A percentile compares a stretch with the other conserved stretches of the same genome.
phyloP scores from a whole-genome alignment of 2,329 filamentous ascomycete genomes.

The Colletotrichum sp. region DNA sequence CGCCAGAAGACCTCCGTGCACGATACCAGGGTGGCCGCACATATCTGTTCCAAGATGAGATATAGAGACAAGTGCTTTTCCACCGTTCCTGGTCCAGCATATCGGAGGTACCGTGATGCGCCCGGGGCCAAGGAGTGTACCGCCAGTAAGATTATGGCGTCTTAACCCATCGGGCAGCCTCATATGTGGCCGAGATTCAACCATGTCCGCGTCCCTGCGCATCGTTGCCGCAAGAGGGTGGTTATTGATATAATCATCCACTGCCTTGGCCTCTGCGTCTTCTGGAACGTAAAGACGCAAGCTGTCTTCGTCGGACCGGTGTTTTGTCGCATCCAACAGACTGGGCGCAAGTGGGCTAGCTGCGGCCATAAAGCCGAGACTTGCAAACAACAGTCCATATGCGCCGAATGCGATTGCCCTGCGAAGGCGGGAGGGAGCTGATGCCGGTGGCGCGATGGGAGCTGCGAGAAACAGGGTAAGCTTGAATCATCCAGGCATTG shows the following conservation, averaged over 20 bases:
- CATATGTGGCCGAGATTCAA: slow-evolving; percentile 83
- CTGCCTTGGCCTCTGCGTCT: slow-evolving; percentile 59
- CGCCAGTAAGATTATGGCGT: slow-evolving; percentile 79
- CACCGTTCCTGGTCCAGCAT: slow-evolving; percentile 74
- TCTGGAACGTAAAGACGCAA: slow-evolving; percentile 67
- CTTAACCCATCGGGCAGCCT: slow-evolving; percentile 79
- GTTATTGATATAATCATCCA: slow-evolving; percentile 76
- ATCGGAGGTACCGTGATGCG: slow-evolving; percentile 83
- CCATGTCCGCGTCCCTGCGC: slow-evolving; percentile 68
- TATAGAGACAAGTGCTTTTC: slow-evolving; percentile 73
- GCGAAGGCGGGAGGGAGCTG: slow-evolving; percentile 1
- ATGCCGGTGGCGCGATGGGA: not conserved
- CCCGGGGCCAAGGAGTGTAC: slow-evolving; percentile 75
- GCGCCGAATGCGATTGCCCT: slow-evolving; percentile 8
- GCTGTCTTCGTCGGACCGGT: slow-evolving; percentile 69
- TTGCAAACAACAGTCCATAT: slow-evolving; percentile 45
- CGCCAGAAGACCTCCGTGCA: slow-evolving; percentile 91
- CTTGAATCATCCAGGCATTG: not conserved
- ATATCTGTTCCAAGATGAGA: slow-evolving; percentile 79
- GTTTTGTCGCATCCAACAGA: slow-evolving; percentile 8
- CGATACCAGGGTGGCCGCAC: slow-evolving; percentile 88
- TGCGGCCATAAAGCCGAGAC: slow-evolving; percentile 62
- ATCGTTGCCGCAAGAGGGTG: slow-evolving; percentile 78
- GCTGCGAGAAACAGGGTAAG: not conserved
- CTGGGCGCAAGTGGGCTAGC: slow-evolving; percentile 53